Percentiles rank a stretch among this genome's conserved stretches.
These are phyloP conservation scores for Tremella yokohamensis DNA, from an alignment of 768 basidiomycete genomes.

Conservation along the genomic window DNA sequence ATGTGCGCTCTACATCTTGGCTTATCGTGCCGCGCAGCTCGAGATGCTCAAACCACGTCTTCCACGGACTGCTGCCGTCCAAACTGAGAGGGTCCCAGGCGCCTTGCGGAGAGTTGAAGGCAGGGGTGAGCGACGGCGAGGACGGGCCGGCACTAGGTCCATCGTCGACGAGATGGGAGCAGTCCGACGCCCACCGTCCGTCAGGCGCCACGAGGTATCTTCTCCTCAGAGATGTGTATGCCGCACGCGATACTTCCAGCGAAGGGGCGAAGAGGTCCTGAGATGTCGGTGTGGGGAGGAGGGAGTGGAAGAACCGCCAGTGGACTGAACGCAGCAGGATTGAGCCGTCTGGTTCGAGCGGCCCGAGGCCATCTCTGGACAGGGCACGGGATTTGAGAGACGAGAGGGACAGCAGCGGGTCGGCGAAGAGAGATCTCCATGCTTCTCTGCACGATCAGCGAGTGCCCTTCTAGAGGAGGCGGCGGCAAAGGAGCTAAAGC, in stretches of 20 bases:
- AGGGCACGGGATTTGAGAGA: constrained; percentile 24
- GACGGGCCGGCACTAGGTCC: constrained; percentile 4
- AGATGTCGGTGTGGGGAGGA: constrained; percentile 38
- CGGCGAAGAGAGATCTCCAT: constrained; percentile 32
- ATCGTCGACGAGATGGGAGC: constrained; percentile 28
- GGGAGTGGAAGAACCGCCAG: constrained; percentile 45
- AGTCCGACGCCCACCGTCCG: constrained; percentile 49
- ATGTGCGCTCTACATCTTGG: constrained; percentile 97
- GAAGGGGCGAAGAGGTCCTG: constrained; percentile 29
- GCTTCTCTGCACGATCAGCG: constrained; percentile 13
- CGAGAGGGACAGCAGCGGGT: constrained; percentile 36
- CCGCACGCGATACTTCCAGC: constrained; percentile 19
- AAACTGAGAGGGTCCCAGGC: constrained; percentile 49
- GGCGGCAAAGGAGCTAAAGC: no score
- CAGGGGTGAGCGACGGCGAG: not conserved
- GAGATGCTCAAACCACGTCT: constrained; percentile 81
- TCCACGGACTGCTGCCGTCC: constrained; percentile 80
- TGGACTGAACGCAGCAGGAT: constrained; percentile 42
- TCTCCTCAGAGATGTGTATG: constrained; percentile 32
- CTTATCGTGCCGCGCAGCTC: constrained; percentile 84
- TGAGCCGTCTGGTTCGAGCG: constrained; percentile 25
- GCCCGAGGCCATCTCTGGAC: constrained; percentile 30
- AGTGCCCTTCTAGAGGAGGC: no score
- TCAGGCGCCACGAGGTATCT: constrained; percentile 48
- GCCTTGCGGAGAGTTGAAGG: not conserved